Evolutionary conservation across 2,329 filamentous ascomycete genomes (phyloP).

Genomic region (Aspergillus pseudoterreus): DNA sequence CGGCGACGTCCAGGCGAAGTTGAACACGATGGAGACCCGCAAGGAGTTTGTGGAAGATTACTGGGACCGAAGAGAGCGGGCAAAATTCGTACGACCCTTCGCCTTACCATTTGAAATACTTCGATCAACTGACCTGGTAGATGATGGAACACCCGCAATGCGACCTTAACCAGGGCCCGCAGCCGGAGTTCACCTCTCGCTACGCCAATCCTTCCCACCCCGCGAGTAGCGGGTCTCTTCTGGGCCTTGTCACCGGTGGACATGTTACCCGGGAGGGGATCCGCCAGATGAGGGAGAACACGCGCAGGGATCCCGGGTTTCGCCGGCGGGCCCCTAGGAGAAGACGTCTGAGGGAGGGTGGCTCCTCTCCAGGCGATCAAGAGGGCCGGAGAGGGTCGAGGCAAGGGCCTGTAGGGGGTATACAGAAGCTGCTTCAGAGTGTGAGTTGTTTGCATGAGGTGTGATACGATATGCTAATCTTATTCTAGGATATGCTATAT

Average conservation of each 20-base stretch:
- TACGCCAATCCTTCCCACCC: conserved; percentile 53
- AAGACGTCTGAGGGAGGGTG: no score
- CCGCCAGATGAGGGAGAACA: conserved; percentile 7
- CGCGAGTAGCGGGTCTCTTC: conserved; percentile 47
- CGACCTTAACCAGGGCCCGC: conserved; percentile 29
- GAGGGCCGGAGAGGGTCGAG: background rate
- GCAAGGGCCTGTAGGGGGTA: background rate
- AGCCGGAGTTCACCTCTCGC: conserved; percentile 42
- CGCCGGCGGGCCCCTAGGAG: background rate
- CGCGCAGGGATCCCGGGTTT: background rate
- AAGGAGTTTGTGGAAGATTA: conserved; percentile 45
- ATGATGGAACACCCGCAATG: conserved; percentile 40
- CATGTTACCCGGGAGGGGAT: conserved; percentile 24
- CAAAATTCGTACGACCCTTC: conserved; percentile 35
- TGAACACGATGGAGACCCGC: conserved; percentile 10
- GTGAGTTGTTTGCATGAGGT: conserved; percentile 11
- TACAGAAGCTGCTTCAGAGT: conserved; percentile 28
- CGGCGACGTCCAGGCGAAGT: conserved; percentile 11
- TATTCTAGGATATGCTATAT: conserved; percentile 47
- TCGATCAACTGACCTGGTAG: conserved; percentile 10
- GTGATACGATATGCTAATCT: background rate
- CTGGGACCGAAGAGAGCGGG: conserved; percentile 48
- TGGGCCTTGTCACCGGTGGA: conserved; percentile 48
- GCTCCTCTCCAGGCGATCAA: background rate
- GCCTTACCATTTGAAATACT: background rate